Base-by-base conservation (phyloP, 2,329 filamentous ascomycete species). In the Berkeleyomyces rouxiae region DNA sequence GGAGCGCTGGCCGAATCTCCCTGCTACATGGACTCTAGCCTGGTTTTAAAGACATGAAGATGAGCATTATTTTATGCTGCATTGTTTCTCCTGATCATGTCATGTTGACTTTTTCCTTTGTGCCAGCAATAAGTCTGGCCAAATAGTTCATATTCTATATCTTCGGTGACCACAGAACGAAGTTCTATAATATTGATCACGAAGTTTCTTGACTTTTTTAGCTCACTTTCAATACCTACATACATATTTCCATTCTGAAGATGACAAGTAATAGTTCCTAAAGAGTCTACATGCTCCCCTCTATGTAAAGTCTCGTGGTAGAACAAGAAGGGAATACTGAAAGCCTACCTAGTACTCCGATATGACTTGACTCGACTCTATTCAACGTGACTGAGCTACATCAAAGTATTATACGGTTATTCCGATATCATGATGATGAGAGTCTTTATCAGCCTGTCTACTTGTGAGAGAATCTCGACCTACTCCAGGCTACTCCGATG, bases 21-120 rank as follows among this genome's bases (percentile, higher is more conserved):
- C 93, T 16, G 88, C 90, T 2, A 80, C 93, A 63, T 99, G 93
- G 93, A 97, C 91, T 33, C 72, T 97, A 71, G 90, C 90, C 36
- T 99, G 93, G 91, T 90, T 97, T 71, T 97, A 76, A 51, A 37
- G 47, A 44, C n/a, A 46, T n/a, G 16, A 44, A 46, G 23, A 11
- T 1, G 40, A 36, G 9, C 4, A 6, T 6, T 13, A 31, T 58
- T 5, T 51, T 59, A 37, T 33, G 59, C 46, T 13, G 40, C 9
- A 9, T 13, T 46, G 36, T 58, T 40, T 13, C 16, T 13, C 16
- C 16, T 40, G 51, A 57, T 11, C 36, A 23, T 46, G 16, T 51
- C 59, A 6, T 42, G 36, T 62, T 31, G 43, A 59, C n/a, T n/a
- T 44, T 16, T 58, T 55, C 11, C 6, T 23, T 23, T 23, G 58